Base-by-base conservation (phyloP, 2,329 filamentous ascomycete genomes). In the Tolypocladium album region DNA sequence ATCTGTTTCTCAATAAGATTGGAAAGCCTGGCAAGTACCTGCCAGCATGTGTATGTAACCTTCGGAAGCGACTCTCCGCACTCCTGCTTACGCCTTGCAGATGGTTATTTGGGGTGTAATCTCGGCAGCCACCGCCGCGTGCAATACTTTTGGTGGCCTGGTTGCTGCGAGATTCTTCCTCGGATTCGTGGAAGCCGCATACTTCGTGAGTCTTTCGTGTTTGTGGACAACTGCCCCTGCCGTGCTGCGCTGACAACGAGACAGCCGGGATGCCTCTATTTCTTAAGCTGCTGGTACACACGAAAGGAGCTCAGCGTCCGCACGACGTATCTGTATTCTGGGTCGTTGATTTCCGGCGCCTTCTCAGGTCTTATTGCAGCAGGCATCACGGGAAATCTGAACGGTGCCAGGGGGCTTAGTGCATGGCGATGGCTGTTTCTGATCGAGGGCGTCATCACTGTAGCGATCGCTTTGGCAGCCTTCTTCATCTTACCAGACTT, bases 281-380 rank as follows among this genome's bases (percentile, higher is more conserved):
- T 84, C 64, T 76, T 88, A 43, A 78, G 75, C 61, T 79, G 77
- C 59, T 89, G 87, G 87, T 90, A 90, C 66, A 89, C 85, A 0
- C 79, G 87, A 53, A 83, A 84, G 63, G 88, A 89, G 69, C 76
- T 89, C 1, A 83, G 82, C 12, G 74, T 88, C n/a, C 79, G 86
- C 12, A 88, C 84, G 17, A 84, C 85, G 2, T 75, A 87, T 24
- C 77, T 89, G 8, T 89, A 88, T 69, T 84, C 85, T 0, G 88
- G 87, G 0, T 84, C 85, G 0, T 76, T 90, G 36, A 81, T 91
- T 24, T 87, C 85, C 0, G 87, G 87, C 5, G 88, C 88, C 1
- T 90, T 91, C 67, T 88, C 86, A 0, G 88, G 86, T 2, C 71
- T 87, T 11, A 82, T 87, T 43, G 79, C 82, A 1, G 83, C 83